Evolutionary conservation across 192 early-diverging fungal species (phyloP).

Genomic region (Backusella liffmaniae): DNA sequence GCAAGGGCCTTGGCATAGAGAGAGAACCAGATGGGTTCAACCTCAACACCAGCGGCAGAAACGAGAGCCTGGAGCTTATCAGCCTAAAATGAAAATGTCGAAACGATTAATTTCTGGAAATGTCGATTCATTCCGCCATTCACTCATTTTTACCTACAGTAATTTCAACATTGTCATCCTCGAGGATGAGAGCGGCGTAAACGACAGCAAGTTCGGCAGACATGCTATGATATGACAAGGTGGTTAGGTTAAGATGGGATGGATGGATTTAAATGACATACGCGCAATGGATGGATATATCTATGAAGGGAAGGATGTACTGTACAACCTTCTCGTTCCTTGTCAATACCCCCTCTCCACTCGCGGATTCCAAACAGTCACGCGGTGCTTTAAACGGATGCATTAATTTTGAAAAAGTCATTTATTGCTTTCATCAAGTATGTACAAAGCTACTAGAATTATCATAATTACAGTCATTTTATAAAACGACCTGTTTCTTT

Average conservation of each 20-base stretch:
- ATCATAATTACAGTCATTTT: too few relatives aligned
- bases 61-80: constrained; percentile 92
- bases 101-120: too few relatives aligned
- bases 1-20: constrained; percentile 98
- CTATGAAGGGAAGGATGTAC: not conserved
- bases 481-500: not conserved
- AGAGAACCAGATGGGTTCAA: constrained; percentile 93
- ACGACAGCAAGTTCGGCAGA: constrained; percentile 42
- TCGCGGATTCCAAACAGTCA: not conserved
- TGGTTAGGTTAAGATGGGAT: not conserved
- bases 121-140: not conserved
- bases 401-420: not conserved
- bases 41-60: constrained; percentile 85
- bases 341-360: not conserved
- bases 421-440: not conserved
- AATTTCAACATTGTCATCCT: constrained; percentile 96
- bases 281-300: constrained; percentile 17
- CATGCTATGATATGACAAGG: constrained; percentile 20
- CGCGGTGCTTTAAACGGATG: not conserved
- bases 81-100: constrained; percentile 49
- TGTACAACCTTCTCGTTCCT: not conserved
- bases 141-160: constrained; percentile 62
- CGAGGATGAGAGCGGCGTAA: constrained; percentile 97
- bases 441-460: too few relatives aligned
- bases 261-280: not conserved